Evolutionary conservation across 495 filamentous ascomycete genomes (phyloP).

Genomic region (Penicillium riverlandense): DNA sequence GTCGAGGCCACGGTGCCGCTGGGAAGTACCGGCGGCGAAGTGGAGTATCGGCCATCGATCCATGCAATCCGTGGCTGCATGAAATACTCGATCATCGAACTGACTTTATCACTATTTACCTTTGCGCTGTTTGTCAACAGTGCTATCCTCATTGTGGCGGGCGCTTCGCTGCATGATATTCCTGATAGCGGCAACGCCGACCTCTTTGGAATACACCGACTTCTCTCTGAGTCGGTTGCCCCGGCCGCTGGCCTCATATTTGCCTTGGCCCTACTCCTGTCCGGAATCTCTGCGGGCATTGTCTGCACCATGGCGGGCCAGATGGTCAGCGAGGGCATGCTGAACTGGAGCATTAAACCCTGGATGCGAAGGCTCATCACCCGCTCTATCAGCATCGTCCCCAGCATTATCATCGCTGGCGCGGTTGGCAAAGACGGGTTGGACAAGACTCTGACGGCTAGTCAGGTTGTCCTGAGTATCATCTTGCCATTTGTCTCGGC

Average conservation of each 20-base stretch:
- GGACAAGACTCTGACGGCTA: slow-evolving; percentile 64
- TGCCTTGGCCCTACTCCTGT: slow-evolving; percentile 70
- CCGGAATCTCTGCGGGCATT: slow-evolving; percentile 69
- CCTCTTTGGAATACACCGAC: slow-evolving; percentile 75
- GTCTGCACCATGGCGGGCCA: slow-evolving; percentile 81
- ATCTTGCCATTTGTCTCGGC: slow-evolving; percentile 77
- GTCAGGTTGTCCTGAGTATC: slow-evolving; percentile 73
- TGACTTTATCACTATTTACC: slow-evolving; percentile 73
- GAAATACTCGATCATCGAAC: slow-evolving; percentile 71
- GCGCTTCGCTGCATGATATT: slow-evolving; percentile 62
- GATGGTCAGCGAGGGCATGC: slow-evolving; percentile 73
- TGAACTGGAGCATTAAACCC: slow-evolving; percentile 62
- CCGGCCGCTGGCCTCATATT: slow-evolving; percentile 70
- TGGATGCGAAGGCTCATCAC: slow-evolving; percentile 70
- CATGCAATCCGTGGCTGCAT: slow-evolving; percentile 71
- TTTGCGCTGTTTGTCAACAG: slow-evolving; percentile 94
- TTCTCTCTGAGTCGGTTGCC: slow-evolving; percentile 62
- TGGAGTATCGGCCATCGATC: slow-evolving; percentile 68
- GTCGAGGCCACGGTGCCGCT: slow-evolving; percentile 33
- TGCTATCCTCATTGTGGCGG: slow-evolving; percentile 83
- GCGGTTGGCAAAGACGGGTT: slow-evolving; percentile 67
- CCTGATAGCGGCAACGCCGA: slow-evolving; percentile 54
- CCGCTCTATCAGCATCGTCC: slow-evolving; percentile 66
- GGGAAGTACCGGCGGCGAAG: slow-evolving; percentile 39
- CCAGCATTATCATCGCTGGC: slow-evolving; percentile 74